Percentiles rank a stretch among this genome's conserved stretches.
phyloP scores from a whole-genome alignment of 768 basidiomycete genomes.

The Clathrus columnatus region DNA sequence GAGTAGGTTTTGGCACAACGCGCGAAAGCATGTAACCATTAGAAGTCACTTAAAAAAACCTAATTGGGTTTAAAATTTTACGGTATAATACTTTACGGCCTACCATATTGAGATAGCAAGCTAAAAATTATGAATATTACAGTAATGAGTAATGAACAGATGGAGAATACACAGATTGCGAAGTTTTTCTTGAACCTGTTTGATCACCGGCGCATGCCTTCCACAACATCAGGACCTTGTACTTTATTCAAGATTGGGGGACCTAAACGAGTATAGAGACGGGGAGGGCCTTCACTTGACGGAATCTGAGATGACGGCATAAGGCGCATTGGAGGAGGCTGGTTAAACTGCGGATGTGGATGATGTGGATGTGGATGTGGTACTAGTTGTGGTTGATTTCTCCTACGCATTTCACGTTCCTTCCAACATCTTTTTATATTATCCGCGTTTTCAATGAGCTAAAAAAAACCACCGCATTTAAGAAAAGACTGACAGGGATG shows the following conservation, averaged over 20 bases:
- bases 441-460: slow-evolving; percentile 62
- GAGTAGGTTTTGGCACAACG: no score
- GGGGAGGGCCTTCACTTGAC: background rate
- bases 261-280: background rate
- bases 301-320: background rate
- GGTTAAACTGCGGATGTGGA: slow-evolving; percentile 24
- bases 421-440: slow-evolving; percentile 72
- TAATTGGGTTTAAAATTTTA: no score
- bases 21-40: no score
- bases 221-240: slow-evolving; percentile 7
- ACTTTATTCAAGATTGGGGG: background rate
- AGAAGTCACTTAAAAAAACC: no score
- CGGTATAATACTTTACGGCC: no score
- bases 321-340: background rate
- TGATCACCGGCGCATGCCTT: background rate
- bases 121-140: no score
- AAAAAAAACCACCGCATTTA: background rate
- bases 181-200: no score
- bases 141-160: no score
- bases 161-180: no score
- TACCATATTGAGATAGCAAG: no score
- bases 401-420: slow-evolving; percentile 28
- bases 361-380: slow-evolving; percentile 34
- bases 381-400: slow-evolving; percentile 24
- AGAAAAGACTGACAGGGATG: background rate